Evolutionary conservation across 2,329 filamentous ascomycete species (phyloP).

Genomic region (Cyphellophora attinorum): DNA sequence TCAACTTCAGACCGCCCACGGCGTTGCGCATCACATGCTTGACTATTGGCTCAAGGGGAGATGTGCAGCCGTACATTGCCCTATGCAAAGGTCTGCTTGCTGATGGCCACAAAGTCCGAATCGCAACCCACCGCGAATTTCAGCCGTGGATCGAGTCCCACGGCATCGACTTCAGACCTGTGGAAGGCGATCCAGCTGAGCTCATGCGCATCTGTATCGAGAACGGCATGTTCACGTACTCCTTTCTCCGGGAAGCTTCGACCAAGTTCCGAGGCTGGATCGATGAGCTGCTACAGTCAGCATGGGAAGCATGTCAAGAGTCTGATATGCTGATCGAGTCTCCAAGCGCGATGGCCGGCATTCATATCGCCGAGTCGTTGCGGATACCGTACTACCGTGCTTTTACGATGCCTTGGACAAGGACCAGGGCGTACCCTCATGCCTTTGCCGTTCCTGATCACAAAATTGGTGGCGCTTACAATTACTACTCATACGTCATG

Average conservation of each 20-base stretch:
- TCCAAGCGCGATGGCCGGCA: constrained; percentile 92
- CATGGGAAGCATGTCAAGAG: constrained; percentile 75
- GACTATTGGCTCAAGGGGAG: constrained; percentile 89
- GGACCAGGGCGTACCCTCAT: constrained; percentile 89
- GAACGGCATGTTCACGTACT: constrained; percentile 91
- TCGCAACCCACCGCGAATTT: constrained; percentile 89
- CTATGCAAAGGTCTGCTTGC: constrained; percentile 81
- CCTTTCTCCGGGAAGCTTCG: constrained; percentile 81
- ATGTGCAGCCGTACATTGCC: constrained; percentile 96
- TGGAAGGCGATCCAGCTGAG: constrained; percentile 86
- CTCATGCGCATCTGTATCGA: constrained; percentile 95
- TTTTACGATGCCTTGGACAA: constrained; percentile 98
- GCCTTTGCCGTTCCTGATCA: constrained; percentile 87
- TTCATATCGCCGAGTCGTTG: constrained; percentile 91
- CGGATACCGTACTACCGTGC: constrained; percentile 92
- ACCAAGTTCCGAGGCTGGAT: constrained; percentile 90
- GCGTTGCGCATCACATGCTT: constrained; percentile 80
- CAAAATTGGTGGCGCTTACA: constrained; percentile 92
- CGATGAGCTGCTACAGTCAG: constrained; percentile 72
- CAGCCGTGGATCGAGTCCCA: constrained; percentile 81
- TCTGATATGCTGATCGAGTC: constrained; percentile 90
- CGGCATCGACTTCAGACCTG: constrained; percentile 81
- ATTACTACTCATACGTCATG: constrained; percentile 89
- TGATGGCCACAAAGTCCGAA: constrained; percentile 77
- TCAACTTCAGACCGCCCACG: constrained; percentile 79